Evolutionary conservation across 805 yeast species (phyloP), one percentile per base, ranked within the genome.

Genomic region (Saccharomycopsis selenospora): DNA sequence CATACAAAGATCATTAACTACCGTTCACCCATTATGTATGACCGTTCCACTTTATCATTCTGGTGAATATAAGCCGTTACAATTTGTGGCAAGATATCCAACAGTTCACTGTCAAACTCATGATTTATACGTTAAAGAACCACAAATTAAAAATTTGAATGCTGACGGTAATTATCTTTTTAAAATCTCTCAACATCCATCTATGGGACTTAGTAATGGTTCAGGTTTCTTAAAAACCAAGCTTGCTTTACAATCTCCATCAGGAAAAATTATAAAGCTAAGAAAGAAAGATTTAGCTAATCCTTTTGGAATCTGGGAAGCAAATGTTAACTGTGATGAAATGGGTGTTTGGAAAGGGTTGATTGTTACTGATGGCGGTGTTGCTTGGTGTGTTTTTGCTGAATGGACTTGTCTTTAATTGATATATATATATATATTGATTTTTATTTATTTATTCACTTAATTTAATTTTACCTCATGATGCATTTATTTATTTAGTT

Each of bases 341-440:
- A 62, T 66, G 1, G 99, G 99, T 2, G 62, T 73, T 14, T 93
- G 96, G 87, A 74, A 90, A 49, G 91, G 88, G 1, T 73, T 90
- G 42, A 87, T 87, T 0, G 76, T 84, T 36, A 82, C 87, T 7
- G 91, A 87, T 54, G 76, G 80, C 36, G 86, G 85, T 3, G 73
- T 73, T 47, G 81, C 88, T 47, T 86, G 95, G 87, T 83, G 88
- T 58, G 87, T 85, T 2, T 88, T 86, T 66, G 89, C 95, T 11
- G 96, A 89, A 64, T 91, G 99, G 99, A 69, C 70, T 27, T 83
- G 91, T 63, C 62, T 67, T 17, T 65, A 55, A 47, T 24, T 38
- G 26, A n/a, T n/a, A n/a, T n/a, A n/a, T 14, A 33, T 33, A 33
- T 43, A 33, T 33, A 14, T 22, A 40, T 18, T 40, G 43, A 20